Percentiles rank a stretch among this genome's conserved stretches.
Conservation (phyloP, 2,329 filamentous ascomycete species). For the Stromatinia cepivora region DNA sequence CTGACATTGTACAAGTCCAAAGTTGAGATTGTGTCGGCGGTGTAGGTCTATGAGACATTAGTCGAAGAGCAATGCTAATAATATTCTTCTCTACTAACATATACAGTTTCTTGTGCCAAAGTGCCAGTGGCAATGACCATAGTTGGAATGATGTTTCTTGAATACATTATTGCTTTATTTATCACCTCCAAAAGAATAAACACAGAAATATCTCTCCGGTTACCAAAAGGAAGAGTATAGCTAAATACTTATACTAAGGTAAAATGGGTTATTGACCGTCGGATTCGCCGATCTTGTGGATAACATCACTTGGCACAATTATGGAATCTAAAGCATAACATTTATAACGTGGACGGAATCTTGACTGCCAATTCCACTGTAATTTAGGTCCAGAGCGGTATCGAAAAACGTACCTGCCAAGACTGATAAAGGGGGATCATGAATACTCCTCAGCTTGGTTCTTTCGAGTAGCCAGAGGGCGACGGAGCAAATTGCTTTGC, state of each 20-base stretch:
- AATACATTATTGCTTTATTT: not conserved
- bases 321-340: not conserved
- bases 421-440: not conserved
- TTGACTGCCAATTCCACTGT: not conserved
- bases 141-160: not conserved
- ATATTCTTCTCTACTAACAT: conserved; percentile 7
- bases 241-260: conserved; percentile 10
- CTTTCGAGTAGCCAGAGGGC: not conserved
- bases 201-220: not conserved
- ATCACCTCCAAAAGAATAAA: not conserved
- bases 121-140: conserved; percentile 3
- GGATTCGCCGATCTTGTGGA: not conserved
- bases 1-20: conserved; percentile 21
- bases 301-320: conserved; percentile 1
- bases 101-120: conserved; percentile 17
- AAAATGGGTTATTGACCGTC: not conserved
- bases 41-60: conserved; percentile 17
- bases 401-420: not conserved
- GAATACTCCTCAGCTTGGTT: not conserved
- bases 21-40: conserved; percentile 3
- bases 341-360: not conserved
- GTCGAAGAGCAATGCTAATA: not conserved
- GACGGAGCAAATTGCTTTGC: too few species aligned
- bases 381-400: not conserved
- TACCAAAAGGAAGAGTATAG: not conserved